phyloP scores from a whole-genome alignment of 2,329 filamentous ascomycete species.

The Trichoderma afroharzianum region DNA sequence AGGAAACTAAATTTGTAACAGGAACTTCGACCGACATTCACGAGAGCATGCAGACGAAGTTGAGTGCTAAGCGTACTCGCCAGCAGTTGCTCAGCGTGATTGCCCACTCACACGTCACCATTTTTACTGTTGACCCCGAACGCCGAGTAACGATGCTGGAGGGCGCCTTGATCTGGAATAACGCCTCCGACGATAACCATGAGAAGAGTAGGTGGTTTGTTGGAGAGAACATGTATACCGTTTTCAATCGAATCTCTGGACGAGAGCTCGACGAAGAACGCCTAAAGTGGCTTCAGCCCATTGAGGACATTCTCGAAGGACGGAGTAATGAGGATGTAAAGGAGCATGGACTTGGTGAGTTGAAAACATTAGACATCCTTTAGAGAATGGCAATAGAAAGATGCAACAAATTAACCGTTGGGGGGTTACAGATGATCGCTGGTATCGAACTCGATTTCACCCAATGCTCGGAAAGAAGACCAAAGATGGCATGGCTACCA shows the following conservation, averaged over 20 bases:
- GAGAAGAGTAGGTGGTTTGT: conserved; percentile 48
- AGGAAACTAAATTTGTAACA: conserved; percentile 19
- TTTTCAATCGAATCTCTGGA: conserved; percentile 53
- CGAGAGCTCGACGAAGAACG: conserved; percentile 41
- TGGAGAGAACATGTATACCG: conserved; percentile 60
- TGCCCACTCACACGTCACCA: conserved; percentile 68
- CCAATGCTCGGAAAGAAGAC: conserved; percentile 59
- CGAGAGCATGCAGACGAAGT: conserved; percentile 65
- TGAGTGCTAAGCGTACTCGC: conserved; percentile 62
- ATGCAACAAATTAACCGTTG: conserved; percentile 2
- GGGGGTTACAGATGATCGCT: conserved; percentile 49
- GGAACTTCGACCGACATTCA: conserved; percentile 75
- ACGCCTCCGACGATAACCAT: conserved; percentile 36
- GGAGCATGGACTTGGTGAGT: conserved; percentile 56
- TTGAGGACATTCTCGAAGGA: conserved; percentile 63
- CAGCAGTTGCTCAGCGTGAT: conserved; percentile 71
- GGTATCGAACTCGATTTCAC: conserved; percentile 68
- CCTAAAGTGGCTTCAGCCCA: conserved; percentile 51
- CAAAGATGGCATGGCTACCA: conserved; percentile 44
- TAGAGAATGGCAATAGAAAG: neutral
- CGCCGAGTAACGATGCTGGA: conserved; percentile 65
- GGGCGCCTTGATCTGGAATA: conserved; percentile 59
- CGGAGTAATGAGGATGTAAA: conserved; percentile 56
- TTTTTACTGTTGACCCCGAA: conserved; percentile 67
- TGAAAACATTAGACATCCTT: neutral